phyloP scores from a whole-genome alignment of 768 basidiomycete species.

The Tylopilus sp. region DNA sequence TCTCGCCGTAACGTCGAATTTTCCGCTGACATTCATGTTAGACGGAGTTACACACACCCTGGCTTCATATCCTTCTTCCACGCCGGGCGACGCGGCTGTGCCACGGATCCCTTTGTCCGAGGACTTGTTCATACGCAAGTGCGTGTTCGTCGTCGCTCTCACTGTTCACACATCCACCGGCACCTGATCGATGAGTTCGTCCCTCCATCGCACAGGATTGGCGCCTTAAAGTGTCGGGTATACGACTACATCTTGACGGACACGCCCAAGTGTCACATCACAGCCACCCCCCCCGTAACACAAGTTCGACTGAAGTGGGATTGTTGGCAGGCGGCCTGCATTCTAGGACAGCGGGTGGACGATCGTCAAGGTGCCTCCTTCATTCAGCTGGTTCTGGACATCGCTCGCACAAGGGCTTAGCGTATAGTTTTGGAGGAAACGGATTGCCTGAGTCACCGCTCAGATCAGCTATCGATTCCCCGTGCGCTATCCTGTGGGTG shows the following conservation, averaged over 20 bases:
- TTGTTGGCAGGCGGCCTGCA: slow-evolving; percentile 8
- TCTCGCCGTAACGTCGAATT: no score
- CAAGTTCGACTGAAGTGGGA: not conserved
- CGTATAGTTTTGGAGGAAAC: slow-evolving; percentile 21
- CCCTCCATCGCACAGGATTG: slow-evolving; percentile 5
- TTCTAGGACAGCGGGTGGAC: slow-evolving; percentile 19
- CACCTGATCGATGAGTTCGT: no score
- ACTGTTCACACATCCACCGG: no score
- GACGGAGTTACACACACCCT: no score
- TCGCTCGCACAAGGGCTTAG: slow-evolving; percentile 19
- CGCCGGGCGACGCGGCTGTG: no score
- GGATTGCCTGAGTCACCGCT: slow-evolving; percentile 15
- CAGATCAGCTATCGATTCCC: slow-evolving; percentile 10
- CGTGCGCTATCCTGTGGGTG: not conserved
- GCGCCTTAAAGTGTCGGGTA: slow-evolving; percentile 16
- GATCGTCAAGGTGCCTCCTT: slow-evolving; percentile 10
- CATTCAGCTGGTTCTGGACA: slow-evolving; percentile 16
- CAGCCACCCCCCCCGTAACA: no score
- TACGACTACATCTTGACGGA: slow-evolving; percentile 28
- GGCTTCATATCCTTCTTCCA: no score
- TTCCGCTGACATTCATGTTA: no score
- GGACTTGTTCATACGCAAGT: slow-evolving; percentile 19
- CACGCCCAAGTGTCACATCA: slow-evolving; percentile 24
- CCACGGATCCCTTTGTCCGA: no score
- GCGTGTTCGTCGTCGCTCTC: slow-evolving; percentile 1